Evolutionary conservation across 192 early-diverging fungal species (phyloP).

Genomic region (Dispira simplex): DNA sequence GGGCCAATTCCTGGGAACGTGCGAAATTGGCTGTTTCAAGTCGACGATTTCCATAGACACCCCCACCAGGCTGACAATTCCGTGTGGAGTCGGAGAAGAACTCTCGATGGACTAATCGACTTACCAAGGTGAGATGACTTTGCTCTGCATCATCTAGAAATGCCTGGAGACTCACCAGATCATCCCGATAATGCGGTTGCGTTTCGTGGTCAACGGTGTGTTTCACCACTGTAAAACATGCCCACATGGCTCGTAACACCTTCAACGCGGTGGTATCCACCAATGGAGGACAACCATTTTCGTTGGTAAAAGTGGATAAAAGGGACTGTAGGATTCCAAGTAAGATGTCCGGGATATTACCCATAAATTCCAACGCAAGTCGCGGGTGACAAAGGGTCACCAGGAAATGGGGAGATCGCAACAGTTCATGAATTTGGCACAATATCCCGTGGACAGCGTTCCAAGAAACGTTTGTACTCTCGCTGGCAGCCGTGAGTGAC

Average conservation of each 20-base stretch:
- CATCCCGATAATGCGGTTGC: not conserved
- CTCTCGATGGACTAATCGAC: not conserved
- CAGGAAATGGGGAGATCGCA: not conserved
- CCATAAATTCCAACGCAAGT: constrained; percentile 1
- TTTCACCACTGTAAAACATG: not conserved
- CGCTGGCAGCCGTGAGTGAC: too few species aligned
- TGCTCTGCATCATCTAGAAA: not conserved
- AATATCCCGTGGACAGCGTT: not conserved
- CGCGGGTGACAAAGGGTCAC: constrained; percentile 1
- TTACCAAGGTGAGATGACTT: not conserved
- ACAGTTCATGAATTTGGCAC: not conserved
- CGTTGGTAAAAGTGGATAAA: not conserved
- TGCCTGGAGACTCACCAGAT: not conserved
- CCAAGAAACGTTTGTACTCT: too few species aligned
- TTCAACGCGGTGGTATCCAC: not conserved
- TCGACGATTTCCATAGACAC: not conserved
- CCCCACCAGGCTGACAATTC: too few species aligned
- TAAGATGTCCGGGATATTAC: not conserved
- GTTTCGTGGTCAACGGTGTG: not conserved
- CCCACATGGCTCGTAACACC: not conserved
- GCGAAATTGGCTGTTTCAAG: too few species aligned
- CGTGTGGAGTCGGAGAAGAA: not conserved
- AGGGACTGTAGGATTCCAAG: not conserved
- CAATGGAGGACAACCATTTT: not conserved
- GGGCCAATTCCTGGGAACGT: constrained; percentile 8